Base-by-base conservation (phyloP, 345 rosid species). In the Aquilaria yunnanensis region DNA sequence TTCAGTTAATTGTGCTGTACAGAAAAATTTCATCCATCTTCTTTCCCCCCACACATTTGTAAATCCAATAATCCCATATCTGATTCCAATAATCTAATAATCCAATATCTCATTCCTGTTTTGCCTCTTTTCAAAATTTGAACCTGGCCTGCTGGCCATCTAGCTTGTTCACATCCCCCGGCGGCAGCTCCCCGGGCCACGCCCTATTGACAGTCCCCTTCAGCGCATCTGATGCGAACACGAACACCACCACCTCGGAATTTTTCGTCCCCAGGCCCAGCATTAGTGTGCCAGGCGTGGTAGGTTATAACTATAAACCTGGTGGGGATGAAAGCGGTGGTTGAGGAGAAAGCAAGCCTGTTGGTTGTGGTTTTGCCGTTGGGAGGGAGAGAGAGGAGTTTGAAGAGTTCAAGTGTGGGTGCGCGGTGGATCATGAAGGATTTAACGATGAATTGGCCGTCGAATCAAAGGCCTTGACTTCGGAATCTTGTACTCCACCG, bases 211-310 rank as follows among this genome's bases (percentile, higher is more conserved):
- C 81, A 9, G 85, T 74, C 12, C 72, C 12, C 64, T 81, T 90
- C 85, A 86, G 71, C 9, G 77, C 54, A 67, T 88, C 97, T 0
- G 99, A 83, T 48, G 90, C 99, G 53, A 90, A 90, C 14, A 94
- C 92, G 64, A 94, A 90, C 12, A 94, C 61, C 0, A 88, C 70
- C 0, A 94, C 90, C 61, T 94, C 90, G 0, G 99, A 90, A 58
- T 88, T 94, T 67, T 74, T 90, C 9, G 99, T 90, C 6, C 99
- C 97, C 0, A 94, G 79, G 2, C 99, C 99, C 14, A 94, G 87
- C 3, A 97, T 90, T 0, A 94, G 99, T 94, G 51, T 94, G 97
- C 99, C 96, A 94, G 5, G 99, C 99, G 54, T 85, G 97, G 77
- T 94, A 97, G 2, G 99, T 96, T 30, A 94, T 68, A 77, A 90